phyloP scores from a whole-genome alignment of 2,329 filamentous ascomycete species.

The Aspergillus clavatus region DNA sequence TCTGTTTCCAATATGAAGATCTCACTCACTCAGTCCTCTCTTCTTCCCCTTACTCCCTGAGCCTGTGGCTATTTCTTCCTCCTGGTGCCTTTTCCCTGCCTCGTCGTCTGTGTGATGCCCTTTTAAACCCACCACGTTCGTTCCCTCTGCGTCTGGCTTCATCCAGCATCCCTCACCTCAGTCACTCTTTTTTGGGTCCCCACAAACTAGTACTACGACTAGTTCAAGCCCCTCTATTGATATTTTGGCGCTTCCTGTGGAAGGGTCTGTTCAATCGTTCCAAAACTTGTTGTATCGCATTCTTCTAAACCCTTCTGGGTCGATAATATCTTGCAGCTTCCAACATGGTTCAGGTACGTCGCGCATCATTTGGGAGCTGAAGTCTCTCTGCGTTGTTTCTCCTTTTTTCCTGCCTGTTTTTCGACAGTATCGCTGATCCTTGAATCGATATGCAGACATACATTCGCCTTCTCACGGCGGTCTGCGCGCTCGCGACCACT shows the following conservation, averaged over 20 bases:
- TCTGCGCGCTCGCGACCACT: conserved; percentile 42
- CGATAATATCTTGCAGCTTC: not conserved
- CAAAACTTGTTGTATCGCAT: not conserved
- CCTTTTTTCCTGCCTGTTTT: not conserved
- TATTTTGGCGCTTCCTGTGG: conserved; percentile 12
- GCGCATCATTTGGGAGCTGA: not conserved
- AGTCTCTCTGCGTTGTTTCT: not conserved
- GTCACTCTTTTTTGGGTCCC: conserved; percentile 13
- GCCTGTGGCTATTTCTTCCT: conserved; percentile 9
- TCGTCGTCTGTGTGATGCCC: not conserved
- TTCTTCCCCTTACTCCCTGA: conserved; percentile 5
- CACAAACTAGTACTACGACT: not conserved
- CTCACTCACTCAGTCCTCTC: not conserved
- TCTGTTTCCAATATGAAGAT: not conserved
- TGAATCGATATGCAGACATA: conserved; percentile 21
- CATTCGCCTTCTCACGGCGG: conserved; percentile 35
- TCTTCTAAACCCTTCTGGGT: not conserved
- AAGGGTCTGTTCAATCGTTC: conserved; percentile 16
- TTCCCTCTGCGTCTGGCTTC: conserved; percentile 6
- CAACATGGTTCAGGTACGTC: not conserved
- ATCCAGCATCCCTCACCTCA: conserved; percentile 3
- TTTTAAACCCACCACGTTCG: conserved; percentile 12
- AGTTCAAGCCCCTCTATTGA: not conserved
- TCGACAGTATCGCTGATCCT: not conserved
- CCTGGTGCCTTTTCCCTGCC: conserved; percentile 2